These are phyloP conservation scores for Pichia sp. DNA, from an alignment of 1,139 yeast species.

Conservation along the genomic window DNA sequence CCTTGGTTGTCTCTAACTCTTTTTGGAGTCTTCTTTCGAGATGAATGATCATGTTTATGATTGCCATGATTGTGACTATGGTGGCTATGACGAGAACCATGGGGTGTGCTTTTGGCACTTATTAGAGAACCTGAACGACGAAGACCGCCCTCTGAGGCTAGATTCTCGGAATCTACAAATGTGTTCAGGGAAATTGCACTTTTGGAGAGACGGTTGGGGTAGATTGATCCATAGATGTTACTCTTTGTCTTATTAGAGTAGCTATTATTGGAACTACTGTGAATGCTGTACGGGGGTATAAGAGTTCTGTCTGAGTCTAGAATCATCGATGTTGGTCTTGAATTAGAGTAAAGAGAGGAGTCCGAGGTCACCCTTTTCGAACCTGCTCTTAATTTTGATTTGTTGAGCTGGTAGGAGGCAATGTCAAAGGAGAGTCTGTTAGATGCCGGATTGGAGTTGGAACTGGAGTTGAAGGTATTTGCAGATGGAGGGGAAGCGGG, in stretches of 20 bases:
- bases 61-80: neutral
- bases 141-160: neutral
- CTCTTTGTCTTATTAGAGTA: neutral
- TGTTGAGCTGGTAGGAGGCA: slow-evolving; percentile 5
- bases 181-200: slow-evolving; percentile 6
- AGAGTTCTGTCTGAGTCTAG: slow-evolving; percentile 2
- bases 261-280: neutral
- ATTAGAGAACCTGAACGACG: neutral
- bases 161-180: neutral
- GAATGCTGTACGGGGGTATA: slow-evolving; percentile 2
- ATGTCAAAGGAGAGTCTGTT: slow-evolving; percentile 11
- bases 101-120: neutral
- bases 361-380: slow-evolving; percentile 10
- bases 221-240: neutral
- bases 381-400: neutral
- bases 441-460: neutral
- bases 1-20: slow-evolving; percentile 5
- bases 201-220: neutral
- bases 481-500: neutral
- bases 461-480: neutral
- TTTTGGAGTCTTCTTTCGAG: neutral
- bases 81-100: neutral
- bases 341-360: slow-evolving; percentile 10
- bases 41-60: neutral
- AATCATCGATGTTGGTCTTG: slow-evolving; percentile 11